Base-by-base conservation (phyloP, 1,139 yeast species). In the Hanseniaspora uvarum region DNA sequence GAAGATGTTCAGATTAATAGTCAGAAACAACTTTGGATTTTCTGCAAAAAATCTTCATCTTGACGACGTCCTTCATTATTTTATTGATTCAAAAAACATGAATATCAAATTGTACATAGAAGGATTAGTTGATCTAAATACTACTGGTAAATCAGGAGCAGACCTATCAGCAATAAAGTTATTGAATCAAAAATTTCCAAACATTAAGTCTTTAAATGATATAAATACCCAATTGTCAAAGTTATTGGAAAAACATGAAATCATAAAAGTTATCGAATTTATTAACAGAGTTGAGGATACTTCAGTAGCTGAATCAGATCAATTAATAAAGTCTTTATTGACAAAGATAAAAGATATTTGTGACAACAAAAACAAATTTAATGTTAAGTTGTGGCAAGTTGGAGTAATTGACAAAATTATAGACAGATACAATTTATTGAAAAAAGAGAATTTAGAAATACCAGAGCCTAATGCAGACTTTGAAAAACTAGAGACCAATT, bases 321-420 rank as follows among this genome's bases (percentile, higher is more conserved):
- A 50, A 24, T 24, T 50, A 7, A 19, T 37, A 5, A 43, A 43
- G 10, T 44, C 48, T 12, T 30, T 50, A 16, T 18, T 33, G 7
- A 8, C 24, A 14, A 50, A 37, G 14, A 26, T 33, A 5, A 19
- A 30, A 14, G 48, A 50, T 24, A 28, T 50, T 11, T 43, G 44
- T 11, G 31, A 21, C 21, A 31, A 2, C 12, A 30, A 47, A 4
- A 46, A 50, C n/a, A 39, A 50, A n/a, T 30, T 44, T 5, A 37
- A 23, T 34, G 12, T 26, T 6, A 50, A 50, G 12, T 14, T 50
- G 31, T 50, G 53, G 53, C 37, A 50, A 33, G 33, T 37, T 37
- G 48, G 53, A 36, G 44, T 50, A 11, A 44, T 50, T 4, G 44
- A 50, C n/a, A 50, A 50, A 30, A 30, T 50, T 4, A 44, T 50